A percentile compares a stretch with the other conserved stretches of the same genome.
Conservation (phyloP, 805 yeast genomes). For the Metschnikowia cubensis region DNA sequence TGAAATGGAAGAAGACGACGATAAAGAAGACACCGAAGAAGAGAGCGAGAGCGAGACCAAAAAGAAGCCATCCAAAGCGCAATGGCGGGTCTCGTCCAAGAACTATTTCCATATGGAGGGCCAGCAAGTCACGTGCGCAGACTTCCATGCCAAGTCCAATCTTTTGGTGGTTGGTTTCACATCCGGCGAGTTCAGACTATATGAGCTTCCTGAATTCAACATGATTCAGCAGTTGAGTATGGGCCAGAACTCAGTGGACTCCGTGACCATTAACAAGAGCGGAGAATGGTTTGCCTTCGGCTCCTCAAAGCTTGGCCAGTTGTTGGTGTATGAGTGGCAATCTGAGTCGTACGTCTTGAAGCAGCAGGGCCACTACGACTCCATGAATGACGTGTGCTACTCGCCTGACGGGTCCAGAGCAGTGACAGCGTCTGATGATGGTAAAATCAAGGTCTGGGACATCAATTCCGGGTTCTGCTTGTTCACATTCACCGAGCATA, state of each 20-base stretch:
- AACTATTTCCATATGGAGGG: constrained; percentile 71
- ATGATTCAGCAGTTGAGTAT: constrained; percentile 82
- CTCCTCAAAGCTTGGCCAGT: constrained; percentile 84
- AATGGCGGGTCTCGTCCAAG: constrained; percentile 79
- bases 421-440: constrained; percentile 95
- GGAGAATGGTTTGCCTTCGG: constrained; percentile 99
- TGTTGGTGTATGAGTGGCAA: constrained; percentile 97
- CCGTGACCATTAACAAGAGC: constrained; percentile 69
- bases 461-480: constrained; percentile 87
- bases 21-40: constrained; percentile 16
- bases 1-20: constrained; percentile 1
- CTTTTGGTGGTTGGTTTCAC: constrained; percentile 83
- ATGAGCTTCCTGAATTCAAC: constrained; percentile 78
- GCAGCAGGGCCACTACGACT: constrained; percentile 96
- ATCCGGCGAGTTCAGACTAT: constrained; percentile 86
- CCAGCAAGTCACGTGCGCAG: constrained; percentile 64
- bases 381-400: constrained; percentile 77
- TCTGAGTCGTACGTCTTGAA: constrained; percentile 91
- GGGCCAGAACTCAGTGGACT: constrained; percentile 87
- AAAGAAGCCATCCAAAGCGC: constrained; percentile 1
- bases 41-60: neutral
- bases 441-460: constrained; percentile 96
- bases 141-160: constrained; percentile 72
- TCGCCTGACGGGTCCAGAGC: constrained; percentile 93
- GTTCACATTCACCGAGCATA: constrained; percentile 87